Evolutionary conservation across 2,329 filamentous ascomycete genomes (phyloP), one percentile per base, ranked within the genome.

Genomic region (Colletotrichum truncatum): DNA sequence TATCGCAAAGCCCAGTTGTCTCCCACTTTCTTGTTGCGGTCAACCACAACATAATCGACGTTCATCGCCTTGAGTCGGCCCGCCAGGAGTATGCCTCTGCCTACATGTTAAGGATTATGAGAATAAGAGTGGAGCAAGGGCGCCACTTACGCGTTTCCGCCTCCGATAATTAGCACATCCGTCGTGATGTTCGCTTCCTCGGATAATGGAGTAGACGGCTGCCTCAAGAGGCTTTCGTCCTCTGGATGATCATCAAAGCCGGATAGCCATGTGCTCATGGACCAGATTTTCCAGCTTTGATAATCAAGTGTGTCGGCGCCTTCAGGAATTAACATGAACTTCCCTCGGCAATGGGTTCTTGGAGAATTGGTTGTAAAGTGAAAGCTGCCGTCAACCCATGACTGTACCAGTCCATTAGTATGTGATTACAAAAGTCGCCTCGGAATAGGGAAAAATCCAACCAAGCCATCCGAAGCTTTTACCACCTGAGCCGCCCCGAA

Each of bases 1-100:
- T 82, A 81, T 2, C 79, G 74, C 4, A 70, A 61, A 0, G 70
- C 69, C 80, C 79, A 82, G 61, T 78, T 81, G 61, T 81, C 79
- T 2, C 79, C 79, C 0, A 75, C 67, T 2, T 69, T 67, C 2
- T 72, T 39, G 16, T 80, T 77, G 6, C 70, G 70, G 16, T 81
- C 79, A 7, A 76, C 55, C n/a, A 81, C 73, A 14, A 81, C 53
- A 38, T 69, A 75, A 8, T 76, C 74, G 0, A 80, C 72, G 1
- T 72, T 73, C 0, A 80, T 41, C 0, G 79, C 75, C 49, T 82
- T 81, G 7, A 81, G 70, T 2, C 78, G 75, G 1, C 77, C 78
- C 1, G 77, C 74, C 2, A 77, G 71, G 7, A 72, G 56, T 0
- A 76, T 36, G 1, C 72, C 77, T 75, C 45, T 53, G 3, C 1